These are phyloP conservation scores for Ramaria sp. DNA, from an alignment of 768 basidiomycete species.

Conservation along the genomic window DNA sequence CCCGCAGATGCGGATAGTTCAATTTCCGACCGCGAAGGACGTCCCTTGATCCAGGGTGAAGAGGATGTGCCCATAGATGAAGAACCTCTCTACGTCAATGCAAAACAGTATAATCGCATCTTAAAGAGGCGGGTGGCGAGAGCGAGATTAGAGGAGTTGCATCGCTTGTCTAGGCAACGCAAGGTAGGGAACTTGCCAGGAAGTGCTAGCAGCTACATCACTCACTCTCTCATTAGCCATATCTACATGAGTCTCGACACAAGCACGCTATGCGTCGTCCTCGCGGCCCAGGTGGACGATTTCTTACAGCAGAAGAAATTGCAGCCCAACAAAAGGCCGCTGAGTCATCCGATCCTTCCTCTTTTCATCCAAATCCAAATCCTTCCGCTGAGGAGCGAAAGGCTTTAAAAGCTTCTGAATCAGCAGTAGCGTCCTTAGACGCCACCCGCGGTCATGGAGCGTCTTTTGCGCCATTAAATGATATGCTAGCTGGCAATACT, in stretches of 20 bases:
- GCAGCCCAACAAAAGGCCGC: constrained; percentile 52
- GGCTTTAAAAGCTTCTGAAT: constrained; percentile 7
- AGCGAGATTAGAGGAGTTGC: constrained; percentile 87
- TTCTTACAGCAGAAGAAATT: constrained; percentile 94
- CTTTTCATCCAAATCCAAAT: constrained; percentile 2
- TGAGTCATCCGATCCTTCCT: not conserved
- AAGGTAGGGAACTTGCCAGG: constrained; percentile 44
- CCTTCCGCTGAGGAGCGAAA: constrained; percentile 8
- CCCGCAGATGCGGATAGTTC: not conserved
- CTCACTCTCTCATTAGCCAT: constrained; percentile 47
- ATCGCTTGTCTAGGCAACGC: constrained; percentile 82
- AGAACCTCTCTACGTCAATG: constrained; percentile 97
- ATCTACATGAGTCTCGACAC: constrained; percentile 96
- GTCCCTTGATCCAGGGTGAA: not conserved
- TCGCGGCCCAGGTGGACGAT: constrained; percentile 92
- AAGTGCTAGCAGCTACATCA: constrained; percentile 1
- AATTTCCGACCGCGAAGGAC: constrained; percentile 1
- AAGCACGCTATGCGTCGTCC: constrained; percentile 97
- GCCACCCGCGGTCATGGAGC: not conserved
- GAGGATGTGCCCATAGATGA: constrained; percentile 50
- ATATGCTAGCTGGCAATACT: constrained; percentile 15
- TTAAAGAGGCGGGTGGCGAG: constrained; percentile 89
- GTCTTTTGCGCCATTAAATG: constrained; percentile 14
- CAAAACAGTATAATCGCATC: constrained; percentile 98
- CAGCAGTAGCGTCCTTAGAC: not conserved